Percentiles rank a stretch among this genome's conserved stretches.
phyloP scores from a whole-genome alignment of 1,284 basidiomycete genomes.

The Cerioporus squamosus region DNA sequence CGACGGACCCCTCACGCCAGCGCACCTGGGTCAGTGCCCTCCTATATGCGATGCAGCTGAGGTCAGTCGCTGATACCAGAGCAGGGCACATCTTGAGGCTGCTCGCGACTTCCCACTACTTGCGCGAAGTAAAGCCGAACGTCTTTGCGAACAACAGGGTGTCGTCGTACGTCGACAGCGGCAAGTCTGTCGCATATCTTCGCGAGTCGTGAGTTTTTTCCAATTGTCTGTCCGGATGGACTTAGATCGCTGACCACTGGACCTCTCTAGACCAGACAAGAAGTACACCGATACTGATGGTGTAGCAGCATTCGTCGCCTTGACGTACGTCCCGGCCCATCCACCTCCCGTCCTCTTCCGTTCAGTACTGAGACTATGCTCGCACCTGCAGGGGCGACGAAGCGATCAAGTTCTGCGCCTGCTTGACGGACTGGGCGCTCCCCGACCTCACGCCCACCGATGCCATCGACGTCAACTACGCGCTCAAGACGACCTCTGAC shows the following conservation, averaged over 20 bases:
- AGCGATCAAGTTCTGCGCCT: constrained; percentile 15
- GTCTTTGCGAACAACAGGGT: constrained; percentile 37
- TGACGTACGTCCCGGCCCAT: background rate
- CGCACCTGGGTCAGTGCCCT: constrained; percentile 2
- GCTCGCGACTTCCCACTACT: constrained; percentile 34
- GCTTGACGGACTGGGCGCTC: constrained; percentile 20
- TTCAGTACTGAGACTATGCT: constrained; percentile 28
- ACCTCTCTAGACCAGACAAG: constrained; percentile 18
- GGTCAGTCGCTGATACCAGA: background rate
- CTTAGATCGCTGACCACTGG: background rate
- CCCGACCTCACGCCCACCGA: constrained; percentile 1
- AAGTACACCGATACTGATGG: constrained; percentile 34
- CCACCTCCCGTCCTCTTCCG: background rate
- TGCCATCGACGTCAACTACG: constrained; percentile 4
- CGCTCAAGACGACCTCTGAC: background rate
- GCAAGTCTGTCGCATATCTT: constrained; percentile 49
- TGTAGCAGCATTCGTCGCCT: constrained; percentile 26
- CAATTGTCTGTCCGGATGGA: constrained; percentile 29
- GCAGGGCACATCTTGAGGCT: constrained; percentile 34
- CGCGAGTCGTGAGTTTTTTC: constrained; percentile 33
- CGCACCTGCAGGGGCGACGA: constrained; percentile 17
- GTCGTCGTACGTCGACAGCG: constrained; percentile 52
- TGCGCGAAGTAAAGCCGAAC: constrained; percentile 34
- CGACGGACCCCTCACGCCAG: constrained; percentile 1
- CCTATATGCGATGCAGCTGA: background rate